Evolutionary conservation across 495 filamentous ascomycete genomes (phyloP).

Genomic region (Aspergillus nidulans): DNA sequence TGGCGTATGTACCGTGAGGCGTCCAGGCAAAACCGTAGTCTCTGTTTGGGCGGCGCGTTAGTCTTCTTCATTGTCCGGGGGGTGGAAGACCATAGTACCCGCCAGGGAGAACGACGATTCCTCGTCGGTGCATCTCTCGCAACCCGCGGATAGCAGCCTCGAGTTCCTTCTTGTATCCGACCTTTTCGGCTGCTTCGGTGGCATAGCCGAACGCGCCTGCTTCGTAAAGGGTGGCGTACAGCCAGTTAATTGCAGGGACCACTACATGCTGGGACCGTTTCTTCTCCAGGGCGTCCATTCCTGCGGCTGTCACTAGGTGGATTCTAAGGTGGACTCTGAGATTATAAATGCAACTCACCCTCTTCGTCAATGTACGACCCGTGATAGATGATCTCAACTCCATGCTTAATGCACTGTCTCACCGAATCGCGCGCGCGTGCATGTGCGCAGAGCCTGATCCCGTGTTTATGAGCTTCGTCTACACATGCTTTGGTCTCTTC

Average conservation of each 20-base stretch:
- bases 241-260: slow-evolving; percentile 43
- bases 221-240: slow-evolving; percentile 38
- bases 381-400: slow-evolving; percentile 53
- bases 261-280: slow-evolving; percentile 39
- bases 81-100: slow-evolving; percentile 14
- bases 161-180: slow-evolving; percentile 41
- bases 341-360: not conserved
- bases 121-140: slow-evolving; percentile 43
- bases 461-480: slow-evolving; percentile 44
- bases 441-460: slow-evolving; percentile 45
- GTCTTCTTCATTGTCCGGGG: no score
- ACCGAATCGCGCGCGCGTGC: slow-evolving; percentile 48
- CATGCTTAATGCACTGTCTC: slow-evolving; percentile 39
- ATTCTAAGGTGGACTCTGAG: not conserved
- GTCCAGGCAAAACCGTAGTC: slow-evolving; percentile 53
- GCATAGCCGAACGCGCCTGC: slow-evolving; percentile 42
- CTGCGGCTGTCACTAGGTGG: not conserved
- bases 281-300: slow-evolving; percentile 30
- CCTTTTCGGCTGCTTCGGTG: slow-evolving; percentile 37
- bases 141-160: slow-evolving; percentile 35
- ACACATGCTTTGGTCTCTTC: slow-evolving; percentile 49
- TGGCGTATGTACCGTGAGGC: slow-evolving; percentile 47
- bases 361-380: slow-evolving; percentile 42
- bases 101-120: slow-evolving; percentile 45
- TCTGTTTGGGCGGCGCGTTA: not conserved